phyloP scores from a whole-genome alignment of 108 stramenopile genomes.

The Discostella pseudostelligera region DNA sequence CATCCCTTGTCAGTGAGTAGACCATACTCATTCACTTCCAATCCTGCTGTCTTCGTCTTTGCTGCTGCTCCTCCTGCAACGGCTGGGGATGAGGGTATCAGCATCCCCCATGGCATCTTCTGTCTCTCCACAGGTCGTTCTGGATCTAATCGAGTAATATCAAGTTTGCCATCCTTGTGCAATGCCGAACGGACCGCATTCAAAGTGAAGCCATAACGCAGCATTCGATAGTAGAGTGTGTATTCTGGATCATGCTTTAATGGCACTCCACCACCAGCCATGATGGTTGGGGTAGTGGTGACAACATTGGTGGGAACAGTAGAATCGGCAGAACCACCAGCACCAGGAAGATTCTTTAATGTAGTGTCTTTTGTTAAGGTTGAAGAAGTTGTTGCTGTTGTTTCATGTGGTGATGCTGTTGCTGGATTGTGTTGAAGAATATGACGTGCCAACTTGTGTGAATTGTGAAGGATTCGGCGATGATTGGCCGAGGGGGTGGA shows the following conservation, averaged over 20 bases:
- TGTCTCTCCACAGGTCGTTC: constrained; percentile 11
- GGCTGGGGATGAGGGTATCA: too few relatives aligned
- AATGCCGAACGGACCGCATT: constrained; percentile 37
- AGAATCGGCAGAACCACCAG: too few relatives aligned
- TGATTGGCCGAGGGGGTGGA: constrained; percentile 10
- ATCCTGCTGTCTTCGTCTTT: background rate
- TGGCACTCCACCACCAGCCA: background rate
- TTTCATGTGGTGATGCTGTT: too few relatives aligned
- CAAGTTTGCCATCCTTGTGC: constrained; percentile 26
- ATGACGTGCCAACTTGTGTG: constrained; percentile 12
- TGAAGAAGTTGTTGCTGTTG: background rate
- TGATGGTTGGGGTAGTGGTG: too few relatives aligned
- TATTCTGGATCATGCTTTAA: constrained; percentile 42
- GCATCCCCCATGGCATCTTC: constrained; percentile 4
- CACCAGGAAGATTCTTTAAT: background rate
- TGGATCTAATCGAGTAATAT: constrained; percentile 31
- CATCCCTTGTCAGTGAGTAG: constrained; percentile 15
- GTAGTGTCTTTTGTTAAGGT: background rate
- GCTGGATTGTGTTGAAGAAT: background rate
- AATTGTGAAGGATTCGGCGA: background rate
- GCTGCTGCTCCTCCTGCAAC: background rate
- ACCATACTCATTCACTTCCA: constrained; percentile 5
- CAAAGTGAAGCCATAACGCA: constrained; percentile 14
- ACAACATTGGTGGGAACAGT: too few relatives aligned
- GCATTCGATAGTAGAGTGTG: constrained; percentile 35